Conservation (phyloP, 2,329 filamentous ascomycete species). For the Kalaharituber pfeilii region DNA sequence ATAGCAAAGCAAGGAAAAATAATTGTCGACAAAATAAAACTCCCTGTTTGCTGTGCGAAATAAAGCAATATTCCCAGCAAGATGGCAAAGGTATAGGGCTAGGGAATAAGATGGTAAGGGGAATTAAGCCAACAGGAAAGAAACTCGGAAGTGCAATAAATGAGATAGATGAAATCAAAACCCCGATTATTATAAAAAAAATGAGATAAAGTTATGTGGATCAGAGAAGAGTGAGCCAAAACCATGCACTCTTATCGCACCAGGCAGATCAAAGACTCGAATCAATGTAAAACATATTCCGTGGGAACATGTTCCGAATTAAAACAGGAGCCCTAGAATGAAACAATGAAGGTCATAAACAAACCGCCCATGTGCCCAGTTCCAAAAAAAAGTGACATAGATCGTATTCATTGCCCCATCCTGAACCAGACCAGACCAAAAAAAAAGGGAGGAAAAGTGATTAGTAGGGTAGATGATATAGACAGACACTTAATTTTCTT, state of each 20-base stretch:
- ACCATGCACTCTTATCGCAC: not conserved
- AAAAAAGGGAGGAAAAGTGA: not conserved
- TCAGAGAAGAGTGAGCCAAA: not conserved
- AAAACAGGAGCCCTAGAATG: not conserved
- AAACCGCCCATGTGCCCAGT: not conserved
- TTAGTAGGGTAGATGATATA: not conserved
- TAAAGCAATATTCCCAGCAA: constrained; percentile 1
- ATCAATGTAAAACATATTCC: not conserved
- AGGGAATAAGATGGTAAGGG: not conserved
- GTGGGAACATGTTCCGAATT: not conserved
- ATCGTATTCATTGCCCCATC: not conserved
- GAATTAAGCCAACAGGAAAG: not conserved
- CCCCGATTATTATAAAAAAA: not conserved
- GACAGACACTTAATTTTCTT: not conserved
- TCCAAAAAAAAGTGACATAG: not conserved
- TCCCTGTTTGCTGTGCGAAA: constrained; percentile 13
- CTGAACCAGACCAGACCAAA: not conserved
- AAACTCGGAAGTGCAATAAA: not conserved
- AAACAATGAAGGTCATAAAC: not conserved
- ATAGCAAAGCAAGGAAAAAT: constrained; percentile 8
- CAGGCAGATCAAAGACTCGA: not conserved
- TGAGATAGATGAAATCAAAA: not conserved
- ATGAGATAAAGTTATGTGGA: not conserved
- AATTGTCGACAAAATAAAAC: constrained; percentile 7
- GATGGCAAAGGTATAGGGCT: not conserved